A percentile compares a stretch with the other conserved stretches of the same genome.
Conservation (phyloP, 495 filamentous ascomycete species). For the Penicillium maclennaniae region DNA sequence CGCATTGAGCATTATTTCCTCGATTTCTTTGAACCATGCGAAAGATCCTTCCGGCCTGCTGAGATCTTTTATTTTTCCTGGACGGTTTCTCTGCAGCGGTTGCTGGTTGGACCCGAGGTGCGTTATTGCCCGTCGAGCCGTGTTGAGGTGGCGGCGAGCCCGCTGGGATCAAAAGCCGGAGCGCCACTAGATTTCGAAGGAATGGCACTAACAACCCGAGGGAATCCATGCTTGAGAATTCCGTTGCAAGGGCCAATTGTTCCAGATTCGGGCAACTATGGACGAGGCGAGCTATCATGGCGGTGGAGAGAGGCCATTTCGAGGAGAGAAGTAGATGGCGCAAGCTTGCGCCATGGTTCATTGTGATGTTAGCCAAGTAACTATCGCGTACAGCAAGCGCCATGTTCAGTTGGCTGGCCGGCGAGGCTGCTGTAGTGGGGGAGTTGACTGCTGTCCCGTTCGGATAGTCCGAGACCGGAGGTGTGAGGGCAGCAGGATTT, state of each 20-base stretch:
- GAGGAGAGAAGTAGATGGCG: constrained; percentile 55
- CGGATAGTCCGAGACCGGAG: constrained; percentile 23
- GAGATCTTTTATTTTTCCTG: background rate
- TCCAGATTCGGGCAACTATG: constrained; percentile 55
- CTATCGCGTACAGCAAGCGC: constrained; percentile 37
- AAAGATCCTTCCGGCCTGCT: background rate
- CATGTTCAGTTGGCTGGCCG: constrained; percentile 23
- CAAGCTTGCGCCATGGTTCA: constrained; percentile 49
- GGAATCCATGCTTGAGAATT: constrained; percentile 40
- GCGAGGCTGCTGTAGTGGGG: constrained; percentile 21
- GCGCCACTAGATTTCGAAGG: constrained; percentile 40
- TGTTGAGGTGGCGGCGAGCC: constrained; percentile 13
- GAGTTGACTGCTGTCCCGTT: constrained; percentile 20
- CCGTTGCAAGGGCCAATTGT: constrained; percentile 51
- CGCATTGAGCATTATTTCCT: constrained; percentile 18
- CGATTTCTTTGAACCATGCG: background rate
- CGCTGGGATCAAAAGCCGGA: constrained; percentile 43
- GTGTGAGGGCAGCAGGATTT: constrained; percentile 25
- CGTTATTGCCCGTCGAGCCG: background rate
- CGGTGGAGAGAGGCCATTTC: constrained; percentile 49
- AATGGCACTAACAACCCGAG: constrained; percentile 46
- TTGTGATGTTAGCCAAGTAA: constrained; percentile 41
- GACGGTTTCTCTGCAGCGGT: background rate
- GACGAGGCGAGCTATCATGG: constrained; percentile 48
- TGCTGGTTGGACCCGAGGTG: background rate